Evolutionary conservation across 2,329 filamentous ascomycete genomes (phyloP).

Genomic region (Sporothrix inflata): DNA sequence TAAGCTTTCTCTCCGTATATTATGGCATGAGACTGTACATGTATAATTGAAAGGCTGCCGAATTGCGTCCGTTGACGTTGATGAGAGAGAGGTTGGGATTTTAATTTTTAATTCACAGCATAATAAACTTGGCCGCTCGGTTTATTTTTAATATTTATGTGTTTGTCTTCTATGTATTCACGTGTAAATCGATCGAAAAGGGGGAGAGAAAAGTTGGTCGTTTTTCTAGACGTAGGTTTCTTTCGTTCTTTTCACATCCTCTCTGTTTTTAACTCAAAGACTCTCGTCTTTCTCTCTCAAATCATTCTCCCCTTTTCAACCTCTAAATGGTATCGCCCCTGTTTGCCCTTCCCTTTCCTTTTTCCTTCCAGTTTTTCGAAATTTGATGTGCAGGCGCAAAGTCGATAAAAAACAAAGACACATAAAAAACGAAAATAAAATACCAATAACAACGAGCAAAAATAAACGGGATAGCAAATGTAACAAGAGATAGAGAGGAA

Average conservation of each 20-base stretch:
- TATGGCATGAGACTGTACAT: not conserved
- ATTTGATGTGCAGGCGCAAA: not conserved
- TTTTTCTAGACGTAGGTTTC: not conserved
- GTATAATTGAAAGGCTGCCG: not conserved
- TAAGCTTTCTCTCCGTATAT: not conserved
- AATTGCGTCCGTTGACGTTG: not conserved
- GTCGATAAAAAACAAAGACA: not conserved
- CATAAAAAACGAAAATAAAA: not conserved
- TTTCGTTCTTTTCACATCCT: not conserved
- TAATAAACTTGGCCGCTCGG: not conserved
- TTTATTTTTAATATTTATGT: constrained; percentile 11
- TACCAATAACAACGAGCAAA: not conserved
- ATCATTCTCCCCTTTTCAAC: not conserved
- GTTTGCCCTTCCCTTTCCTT: not conserved
- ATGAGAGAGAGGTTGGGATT: too few relatives aligned
- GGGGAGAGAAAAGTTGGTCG: not conserved
- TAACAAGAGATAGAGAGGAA: not conserved
- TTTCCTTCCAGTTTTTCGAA: constrained; percentile 20
- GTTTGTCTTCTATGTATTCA: not conserved
- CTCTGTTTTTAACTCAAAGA: not conserved
- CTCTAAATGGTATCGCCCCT: constrained; percentile 25
- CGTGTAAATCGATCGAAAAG: not conserved
- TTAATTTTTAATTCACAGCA: not conserved
- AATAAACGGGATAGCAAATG: not conserved
- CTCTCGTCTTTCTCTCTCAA: not conserved